Base-by-base conservation (phyloP, 140 eudicot genomes). In the Bidens hawaiensis region DNA sequence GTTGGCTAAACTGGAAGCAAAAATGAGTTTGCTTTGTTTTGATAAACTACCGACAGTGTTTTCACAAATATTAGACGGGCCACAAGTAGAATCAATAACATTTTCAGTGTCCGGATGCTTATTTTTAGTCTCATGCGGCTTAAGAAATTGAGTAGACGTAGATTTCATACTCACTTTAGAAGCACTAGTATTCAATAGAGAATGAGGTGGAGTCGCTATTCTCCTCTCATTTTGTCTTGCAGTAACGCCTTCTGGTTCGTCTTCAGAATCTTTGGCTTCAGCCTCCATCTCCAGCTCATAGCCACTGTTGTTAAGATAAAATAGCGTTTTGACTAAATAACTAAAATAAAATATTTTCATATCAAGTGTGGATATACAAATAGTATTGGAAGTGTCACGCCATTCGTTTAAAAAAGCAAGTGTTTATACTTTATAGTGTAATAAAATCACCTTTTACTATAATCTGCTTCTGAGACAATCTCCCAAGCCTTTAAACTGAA, bases 401-500 rank as follows among this genome's bases (percentile, higher is more conserved):
- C 45, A 70, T 70, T 59, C 28, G 36, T 2, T n/a, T 70, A 34
- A 18, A 24, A 55, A 18, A 70, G 40, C 13, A 47, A 3, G 49
- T 41, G 36, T n/a, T 26, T 24, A 27, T 41, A 64, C 53, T 56
- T 84, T n/a, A n/a, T n/a, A n/a, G n/a, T n/a, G n/a, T n/a, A n/a
- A n/a, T n/a, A n/a, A n/a, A n/a, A n/a, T 63, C 64, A 93, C 99
- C 99, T 88, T 65, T 83, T 94, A 28, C 62, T 66, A 75, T 94
- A 94, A 43, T 77, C 68, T 27, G 65, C 78, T 84, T 94, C 99
- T 40, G 94, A 70, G 36, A 88, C 76, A 23, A 88, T 62, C 75
- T 85, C 83, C 99, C 99, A 94, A 12, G 90, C 78, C 75, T 75
- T 94, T 53, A 94, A 76, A 79, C 99, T 94, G 85, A 65, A 74